A percentile compares a stretch with the other conserved stretches of the same genome.
Conservation (phyloP, 345 rosid species). For the Litchi chinensis region DNA sequence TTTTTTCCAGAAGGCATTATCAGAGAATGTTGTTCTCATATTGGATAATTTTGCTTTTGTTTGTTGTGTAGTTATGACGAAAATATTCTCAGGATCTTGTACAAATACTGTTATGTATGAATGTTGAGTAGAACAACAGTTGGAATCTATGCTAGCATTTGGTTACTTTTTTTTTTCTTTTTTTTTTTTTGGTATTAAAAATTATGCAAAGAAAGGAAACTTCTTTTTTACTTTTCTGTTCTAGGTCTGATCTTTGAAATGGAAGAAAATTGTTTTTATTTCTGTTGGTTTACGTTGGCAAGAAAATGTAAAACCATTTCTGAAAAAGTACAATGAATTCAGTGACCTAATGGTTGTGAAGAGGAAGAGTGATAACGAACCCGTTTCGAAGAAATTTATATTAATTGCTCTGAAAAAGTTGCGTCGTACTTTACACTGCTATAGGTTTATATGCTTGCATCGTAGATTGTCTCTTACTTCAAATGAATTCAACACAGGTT, state of each 20-base stretch:
- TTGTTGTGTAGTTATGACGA: background rate
- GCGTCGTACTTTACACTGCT: no score
- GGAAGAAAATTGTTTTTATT: no score
- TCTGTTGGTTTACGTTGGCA: no score
- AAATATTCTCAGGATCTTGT: background rate
- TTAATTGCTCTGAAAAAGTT: background rate
- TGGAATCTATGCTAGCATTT: background rate
- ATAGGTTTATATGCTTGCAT: background rate
- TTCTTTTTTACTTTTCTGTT: no score
- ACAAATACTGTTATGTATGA: background rate
- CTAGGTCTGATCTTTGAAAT: no score
- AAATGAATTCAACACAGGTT: background rate
- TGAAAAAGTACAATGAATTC: no score
- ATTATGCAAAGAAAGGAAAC: no score
- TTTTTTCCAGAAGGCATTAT: background rate
- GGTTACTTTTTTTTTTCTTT: no score
- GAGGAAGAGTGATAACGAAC: background rate
- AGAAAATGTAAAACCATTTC: no score
- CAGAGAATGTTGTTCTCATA: background rate
- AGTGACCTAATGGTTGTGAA: background rate
- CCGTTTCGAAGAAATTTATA: background rate
- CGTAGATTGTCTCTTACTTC: background rate
- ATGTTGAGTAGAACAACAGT: background rate
- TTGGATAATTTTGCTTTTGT: background rate
- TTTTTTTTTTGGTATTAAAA: no score